Evolutionary conservation across 2,329 filamentous ascomycete genomes (phyloP), one percentile per base, ranked within the genome.

Genomic region (Clathrospora elynae): DNA sequence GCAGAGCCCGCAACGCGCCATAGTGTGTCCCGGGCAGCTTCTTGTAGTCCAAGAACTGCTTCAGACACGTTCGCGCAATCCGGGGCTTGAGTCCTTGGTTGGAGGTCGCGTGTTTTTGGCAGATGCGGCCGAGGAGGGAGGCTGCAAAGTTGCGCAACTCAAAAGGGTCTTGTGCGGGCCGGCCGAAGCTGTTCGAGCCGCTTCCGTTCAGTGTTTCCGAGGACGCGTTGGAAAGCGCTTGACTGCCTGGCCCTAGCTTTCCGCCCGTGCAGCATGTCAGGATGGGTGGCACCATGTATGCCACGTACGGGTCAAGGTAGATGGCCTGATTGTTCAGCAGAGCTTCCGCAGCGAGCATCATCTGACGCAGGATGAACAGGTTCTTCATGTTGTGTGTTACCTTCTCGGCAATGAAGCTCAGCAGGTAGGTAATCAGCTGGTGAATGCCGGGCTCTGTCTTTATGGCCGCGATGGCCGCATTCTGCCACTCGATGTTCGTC

Each of bases 401-500:
- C 71, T 96, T 93, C 68, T 96, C 92, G 13, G 90, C 86, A 61
- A 97, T 87, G 70, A 96, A 97, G 68, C 95, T 90, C 46, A 96
- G 86, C 61, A 97, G 96, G 73, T 99, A 99, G 0, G 93, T 93
- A 18, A 96, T 85, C 7, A 99, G 82, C 71, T 99, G 93, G 67
- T 99, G 93, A 25, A 97, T 81, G 24, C 92, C 92, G 0, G 93
- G 90, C 64, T 99, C 93, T 43, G 90, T 87, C 35, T 86, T 81
- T 16, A 99, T 82, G 17, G 89, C 95, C 37, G 88, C 86, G 22
- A 96, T 80, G 0, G 90, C 93, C 0, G 93, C 90, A 35, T 87
- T 83, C 38, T 92, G 86, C 65, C 95, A 85, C 51, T 95, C 87
- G 52, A 95, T 90, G 10, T 88, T 89, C 36, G 84, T 85, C 56